Base-by-base conservation (phyloP, 73 alveolate genomes). In the Paramecium pentaurelia region DNA sequence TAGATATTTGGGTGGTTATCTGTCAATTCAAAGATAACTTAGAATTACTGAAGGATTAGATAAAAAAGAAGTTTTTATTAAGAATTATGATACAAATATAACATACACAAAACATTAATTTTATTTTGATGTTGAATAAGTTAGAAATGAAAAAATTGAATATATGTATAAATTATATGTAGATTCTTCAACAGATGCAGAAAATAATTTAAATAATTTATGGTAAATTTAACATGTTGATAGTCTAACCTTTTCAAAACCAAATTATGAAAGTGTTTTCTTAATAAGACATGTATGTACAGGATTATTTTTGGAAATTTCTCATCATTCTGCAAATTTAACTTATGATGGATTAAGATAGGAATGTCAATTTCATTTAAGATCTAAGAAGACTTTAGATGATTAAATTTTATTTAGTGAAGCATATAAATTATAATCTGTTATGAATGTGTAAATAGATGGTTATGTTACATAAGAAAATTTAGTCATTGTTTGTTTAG, bases 251-350 rank as follows among this genome's bases (percentile, higher is more conserved):
- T 49, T 38, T 45, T 20, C 20, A 40, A 80, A 47, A 49, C 9
- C 77, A 9, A 80, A 60, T 38, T 80, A 80, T 47, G 91, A 80
- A 1, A 80, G 75, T 25, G 51, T 27, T 25, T 80, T 45, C 49
- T 80, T 80, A 80, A 80, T 80, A 22, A 80, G 58, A 80, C 91
- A 80, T 44, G 91, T 80, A 20, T 80, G 64, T 14, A 80, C 91
- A 40, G 91, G 91, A 27, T 80, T 42, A 42, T 80, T 80, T 25
- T 80, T 80, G 58, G 47, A 80, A 44, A 44, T 73, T 37, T 54
- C 70, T 20, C 34, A 80, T 73, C 34, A 80, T 45, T 0, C 36
- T 14, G 47, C 49, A 3, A 9, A 3, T 20, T 80, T 80, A 44
- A 80, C 77, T 3, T 80, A 44, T 49, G 51, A 80, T 80, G 91